These are phyloP conservation scores for Xerocomellus amylosporus DNA, from an alignment of 768 basidiomycete genomes.

Conservation along the genomic window DNA sequence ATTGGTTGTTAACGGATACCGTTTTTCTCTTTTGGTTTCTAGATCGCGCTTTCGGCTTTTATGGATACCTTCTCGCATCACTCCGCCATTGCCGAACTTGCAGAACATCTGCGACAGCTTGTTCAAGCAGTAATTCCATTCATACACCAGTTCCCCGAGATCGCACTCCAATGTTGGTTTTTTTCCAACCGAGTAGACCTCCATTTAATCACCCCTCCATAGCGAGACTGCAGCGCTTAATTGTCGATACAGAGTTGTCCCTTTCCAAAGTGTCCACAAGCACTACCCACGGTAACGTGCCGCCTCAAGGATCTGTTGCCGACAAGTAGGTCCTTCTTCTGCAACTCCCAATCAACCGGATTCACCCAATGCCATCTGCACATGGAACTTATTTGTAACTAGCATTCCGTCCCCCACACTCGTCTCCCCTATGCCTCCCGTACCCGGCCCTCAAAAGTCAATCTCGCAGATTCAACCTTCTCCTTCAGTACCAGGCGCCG, in stretches of 20 bases:
- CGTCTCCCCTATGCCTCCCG: background rate
- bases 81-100: background rate
- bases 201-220: background rate
- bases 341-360: background rate
- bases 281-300: background rate
- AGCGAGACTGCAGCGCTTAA: constrained; percentile 23
- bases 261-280: background rate
- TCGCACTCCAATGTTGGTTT: constrained; percentile 22
- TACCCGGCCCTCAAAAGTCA: background rate
- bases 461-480: background rate
- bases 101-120: constrained; percentile 15
- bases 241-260: constrained; percentile 5
- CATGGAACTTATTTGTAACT: background rate
- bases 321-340: constrained; percentile 13
- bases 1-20: background rate
- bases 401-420: background rate
- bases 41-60: constrained; percentile 26
- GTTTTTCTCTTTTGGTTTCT: background rate
- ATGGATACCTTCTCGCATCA: constrained; percentile 6
- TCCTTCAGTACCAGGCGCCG: background rate
- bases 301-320: background rate
- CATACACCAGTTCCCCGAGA: constrained; percentile 19
- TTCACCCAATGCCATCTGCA: background rate
- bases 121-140: constrained; percentile 23
- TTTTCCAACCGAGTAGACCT: background rate